A percentile compares a stretch with the other conserved stretches of the same genome.
Evolutionary conservation across 345 rosid genomes (phyloP).

Genomic region (Anacardium occidentale): DNA sequence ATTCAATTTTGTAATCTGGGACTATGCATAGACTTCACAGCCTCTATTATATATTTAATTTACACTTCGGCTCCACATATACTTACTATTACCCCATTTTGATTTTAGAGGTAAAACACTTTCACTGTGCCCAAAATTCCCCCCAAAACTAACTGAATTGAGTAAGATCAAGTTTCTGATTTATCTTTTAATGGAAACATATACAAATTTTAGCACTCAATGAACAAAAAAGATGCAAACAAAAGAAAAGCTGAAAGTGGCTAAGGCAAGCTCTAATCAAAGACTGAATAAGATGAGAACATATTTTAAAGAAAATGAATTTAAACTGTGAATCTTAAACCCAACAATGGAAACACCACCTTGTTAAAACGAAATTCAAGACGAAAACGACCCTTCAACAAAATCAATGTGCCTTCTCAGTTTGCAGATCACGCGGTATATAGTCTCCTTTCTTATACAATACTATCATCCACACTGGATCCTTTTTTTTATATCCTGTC

Average conservation of each 20-base stretch:
- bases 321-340: background rate
- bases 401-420: conserved; percentile 36
- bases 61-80: background rate
- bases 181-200: too few relatives aligned
- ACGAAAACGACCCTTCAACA: conserved; percentile 46
- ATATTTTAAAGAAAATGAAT: background rate
- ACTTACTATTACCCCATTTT: too few relatives aligned
- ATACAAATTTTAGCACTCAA: too few relatives aligned
- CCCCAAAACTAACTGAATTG: too few relatives aligned
- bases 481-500: conserved; percentile 8
- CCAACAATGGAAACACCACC: conserved; percentile 24
- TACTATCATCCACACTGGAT: background rate
- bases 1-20: background rate
- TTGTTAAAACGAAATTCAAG: conserved; percentile 42
- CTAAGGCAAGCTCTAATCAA: background rate
- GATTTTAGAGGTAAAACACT: too few relatives aligned
- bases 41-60: background rate
- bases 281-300: background rate
- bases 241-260: background rate
- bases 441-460: background rate
- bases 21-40: background rate
- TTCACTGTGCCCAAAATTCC: too few relatives aligned
- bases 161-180: too few relatives aligned
- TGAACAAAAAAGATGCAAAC: background rate
- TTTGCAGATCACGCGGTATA: conserved; percentile 30